phyloP scores from a whole-genome alignment of 2,329 filamentous ascomycete genomes.

The Knoxdaviesia proteae region DNA sequence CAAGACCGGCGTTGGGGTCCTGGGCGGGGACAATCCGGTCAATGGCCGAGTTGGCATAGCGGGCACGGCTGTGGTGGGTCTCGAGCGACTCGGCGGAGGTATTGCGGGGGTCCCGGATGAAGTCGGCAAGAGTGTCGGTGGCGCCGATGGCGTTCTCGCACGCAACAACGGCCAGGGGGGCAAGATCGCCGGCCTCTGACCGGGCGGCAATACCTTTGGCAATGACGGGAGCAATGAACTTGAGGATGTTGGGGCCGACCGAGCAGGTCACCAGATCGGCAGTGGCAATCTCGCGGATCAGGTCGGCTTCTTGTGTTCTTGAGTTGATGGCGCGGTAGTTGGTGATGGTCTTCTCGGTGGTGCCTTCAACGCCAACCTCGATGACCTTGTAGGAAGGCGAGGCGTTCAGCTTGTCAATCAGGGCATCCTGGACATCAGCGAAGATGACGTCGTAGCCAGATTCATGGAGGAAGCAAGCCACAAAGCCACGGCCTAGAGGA shows the following conservation, averaged over 20 bases:
- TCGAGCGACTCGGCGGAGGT: conserved; percentile 46
- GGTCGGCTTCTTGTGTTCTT: conserved; percentile 59
- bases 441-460: conserved; percentile 94
- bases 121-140: conserved; percentile 65
- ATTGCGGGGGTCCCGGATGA: conserved; percentile 58
- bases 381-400: conserved; percentile 72
- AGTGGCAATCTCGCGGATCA: conserved; percentile 66
- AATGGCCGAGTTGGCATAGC: conserved; percentile 94
- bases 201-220: conserved; percentile 80
- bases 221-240: conserved; percentile 88
- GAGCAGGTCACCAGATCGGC: conserved; percentile 92
- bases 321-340: conserved; percentile 98
- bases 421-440: conserved; percentile 70
- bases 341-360: conserved; percentile 62
- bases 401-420: conserved; percentile 63
- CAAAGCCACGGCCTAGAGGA: conserved; percentile 46
- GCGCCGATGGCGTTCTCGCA: conserved; percentile 97
- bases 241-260: conserved; percentile 86
- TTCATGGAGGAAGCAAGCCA: conserved; percentile 81
- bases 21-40: conserved; percentile 95
- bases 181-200: conserved; percentile 22
- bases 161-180: conserved; percentile 76
- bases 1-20: conserved; percentile 55
- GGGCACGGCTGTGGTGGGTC: conserved; percentile 51
- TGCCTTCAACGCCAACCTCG: conserved; percentile 72